Evolutionary conservation across 352 stramenopile species (phyloP), one percentile per base, ranked within the genome.

Genomic region (Thalassiosira mediterranea): DNA sequence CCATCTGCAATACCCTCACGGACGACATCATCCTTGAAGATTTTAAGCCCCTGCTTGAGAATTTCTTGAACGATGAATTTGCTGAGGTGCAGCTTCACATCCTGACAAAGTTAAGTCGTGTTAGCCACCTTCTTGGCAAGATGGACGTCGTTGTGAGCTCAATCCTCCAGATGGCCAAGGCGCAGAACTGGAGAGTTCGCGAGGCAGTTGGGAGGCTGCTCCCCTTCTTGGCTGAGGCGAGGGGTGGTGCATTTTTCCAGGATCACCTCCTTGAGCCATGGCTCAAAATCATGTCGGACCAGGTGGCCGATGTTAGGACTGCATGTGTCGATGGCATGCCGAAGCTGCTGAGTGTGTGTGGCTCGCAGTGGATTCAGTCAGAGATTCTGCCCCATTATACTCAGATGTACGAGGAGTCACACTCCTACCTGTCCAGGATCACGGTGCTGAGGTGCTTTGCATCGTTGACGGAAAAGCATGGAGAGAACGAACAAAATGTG

Each of bases 21-120:
- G 86, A 92, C 69, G 62, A 77, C 19, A 66, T 90, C 23, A 85
- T 92, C 65, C 71, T 92, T 19, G 69, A 90, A 71, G 75, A 80
- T 19, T 92, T 92, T 61, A 87, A 79, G 32, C 84, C 86, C 4
- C 70, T 90, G 5, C 46, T 92, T 19, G 86, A 92, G 69, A 79
- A 67, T 48, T 91, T 92, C 69, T 72, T 92, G 28, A 81, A 88
- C 75, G 86, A 92, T 68, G 86, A 92, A 85, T 92, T 90, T 67
- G 81, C 86, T 21, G 95, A 98, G 81, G 95, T 97, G 26, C 95
- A 96, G 53, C 86, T 98, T 3, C 97, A 97, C 83, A 96, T 98
- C 51, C 75, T 98, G 26, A 96, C 95, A 72, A 96, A 96, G 75
- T 92, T 98, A 80, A 81, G 81, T 76, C 83, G 85, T 40, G 76